phyloP scores from a whole-genome alignment of 495 filamentous ascomycete species.

The Aspergillus ellipticus region DNA sequence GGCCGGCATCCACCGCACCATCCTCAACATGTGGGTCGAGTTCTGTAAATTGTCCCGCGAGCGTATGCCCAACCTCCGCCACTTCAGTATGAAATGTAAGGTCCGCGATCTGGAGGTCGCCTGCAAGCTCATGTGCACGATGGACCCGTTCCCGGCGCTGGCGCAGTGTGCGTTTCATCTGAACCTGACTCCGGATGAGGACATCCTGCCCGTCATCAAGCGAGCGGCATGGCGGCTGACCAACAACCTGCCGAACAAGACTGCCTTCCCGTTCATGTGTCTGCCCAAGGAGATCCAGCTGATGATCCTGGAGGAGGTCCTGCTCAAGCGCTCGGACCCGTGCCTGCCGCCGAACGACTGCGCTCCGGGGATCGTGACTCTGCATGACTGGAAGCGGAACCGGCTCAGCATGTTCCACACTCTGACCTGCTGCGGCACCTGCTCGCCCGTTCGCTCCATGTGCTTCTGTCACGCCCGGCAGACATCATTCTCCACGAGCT shows the following conservation, averaged over 20 bases:
- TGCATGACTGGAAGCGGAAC: constrained; percentile 14
- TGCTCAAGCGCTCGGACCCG: constrained; percentile 16
- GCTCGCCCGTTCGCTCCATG: constrained; percentile 16
- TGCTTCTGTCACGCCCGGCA: constrained; percentile 24
- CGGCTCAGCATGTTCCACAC: neutral
- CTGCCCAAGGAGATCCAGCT: constrained; percentile 30
- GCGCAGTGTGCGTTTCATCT: constrained; percentile 22
- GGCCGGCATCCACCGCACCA: constrained; percentile 9
- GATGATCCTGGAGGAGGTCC: constrained; percentile 20
- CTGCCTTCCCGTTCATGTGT: constrained; percentile 18
- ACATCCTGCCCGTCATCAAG: constrained; percentile 16
- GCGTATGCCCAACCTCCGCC: constrained; percentile 15
- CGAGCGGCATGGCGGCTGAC: constrained; percentile 18
- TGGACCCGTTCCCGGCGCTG: constrained; percentile 18
- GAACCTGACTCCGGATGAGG: constrained; percentile 7
- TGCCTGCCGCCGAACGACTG: constrained; percentile 8
- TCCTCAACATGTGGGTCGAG: constrained; percentile 14
- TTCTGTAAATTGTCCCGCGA: constrained; percentile 17
- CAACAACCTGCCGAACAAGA: constrained; percentile 4
- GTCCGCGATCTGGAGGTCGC: constrained; percentile 20
- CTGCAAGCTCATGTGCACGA: constrained; percentile 10
- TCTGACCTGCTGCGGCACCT: constrained; percentile 22
- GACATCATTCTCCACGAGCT: constrained; percentile 23
- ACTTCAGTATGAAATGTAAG: constrained; percentile 23
- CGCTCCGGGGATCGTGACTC: constrained; percentile 8